Evolutionary conservation across 2,329 filamentous ascomycete genomes (phyloP).

Genomic region (Botrytis medusae): DNA sequence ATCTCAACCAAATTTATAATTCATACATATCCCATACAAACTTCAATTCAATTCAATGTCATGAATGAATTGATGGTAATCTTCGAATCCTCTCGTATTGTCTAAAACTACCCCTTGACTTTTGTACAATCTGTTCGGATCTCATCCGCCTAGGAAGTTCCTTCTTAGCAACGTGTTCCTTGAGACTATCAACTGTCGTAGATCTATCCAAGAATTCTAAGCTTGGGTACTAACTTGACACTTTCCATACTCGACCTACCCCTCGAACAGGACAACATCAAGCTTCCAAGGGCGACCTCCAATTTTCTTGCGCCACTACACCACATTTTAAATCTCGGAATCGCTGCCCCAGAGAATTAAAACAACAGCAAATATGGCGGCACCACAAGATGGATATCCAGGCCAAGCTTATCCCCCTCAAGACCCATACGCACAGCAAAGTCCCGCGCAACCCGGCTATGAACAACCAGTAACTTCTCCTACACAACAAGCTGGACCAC

Average conservation of each 20-base stretch:
- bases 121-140: not conserved
- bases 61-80: slow-evolving; percentile 28
- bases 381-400: slow-evolving; percentile 52
- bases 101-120: slow-evolving; percentile 19
- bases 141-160: slow-evolving; percentile 22
- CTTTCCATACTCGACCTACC: slow-evolving; percentile 21
- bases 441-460: slow-evolving; percentile 41
- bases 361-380: slow-evolving; percentile 44
- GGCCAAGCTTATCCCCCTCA: slow-evolving; percentile 44
- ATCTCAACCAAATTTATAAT: not conserved
- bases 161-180: slow-evolving; percentile 37
- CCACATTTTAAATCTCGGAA: slow-evolving; percentile 6
- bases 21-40: not conserved
- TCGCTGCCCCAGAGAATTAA: not conserved
- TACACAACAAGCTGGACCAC: slow-evolving; percentile 38
- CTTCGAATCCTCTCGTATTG: slow-evolving; percentile 20
- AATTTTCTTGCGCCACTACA: slow-evolving; percentile 22
- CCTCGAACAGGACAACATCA: slow-evolving; percentile 22
- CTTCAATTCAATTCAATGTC: slow-evolving; percentile 25
- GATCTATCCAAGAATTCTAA: slow-evolving; percentile 22
- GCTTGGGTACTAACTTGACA: slow-evolving; percentile 22
- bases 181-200: slow-evolving; percentile 21
- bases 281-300: slow-evolving; percentile 22
- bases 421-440: slow-evolving; percentile 49
- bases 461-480: slow-evolving; percentile 30